Conservation (phyloP, 208 protist genomes). For the Crithidia mellificae region DNA sequence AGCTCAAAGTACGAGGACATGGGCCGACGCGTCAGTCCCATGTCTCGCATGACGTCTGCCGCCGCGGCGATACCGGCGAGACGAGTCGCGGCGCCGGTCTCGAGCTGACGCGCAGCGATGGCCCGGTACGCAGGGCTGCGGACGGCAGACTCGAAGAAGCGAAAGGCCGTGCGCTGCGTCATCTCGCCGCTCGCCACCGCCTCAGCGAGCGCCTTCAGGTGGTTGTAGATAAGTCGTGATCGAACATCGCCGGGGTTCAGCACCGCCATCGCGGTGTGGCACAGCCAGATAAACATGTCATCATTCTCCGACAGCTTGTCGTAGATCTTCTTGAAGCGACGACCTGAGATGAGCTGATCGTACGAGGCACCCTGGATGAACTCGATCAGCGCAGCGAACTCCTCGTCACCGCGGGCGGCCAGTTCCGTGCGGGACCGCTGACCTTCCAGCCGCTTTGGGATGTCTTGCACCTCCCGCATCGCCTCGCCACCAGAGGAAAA, state of each 20-base stretch:
- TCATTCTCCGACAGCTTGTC: constrained; percentile 87
- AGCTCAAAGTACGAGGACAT: constrained; percentile 92
- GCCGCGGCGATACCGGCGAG: constrained; percentile 85
- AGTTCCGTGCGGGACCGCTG: constrained; percentile 70
- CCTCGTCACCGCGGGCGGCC: constrained; percentile 59
- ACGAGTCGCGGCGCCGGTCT: constrained; percentile 79
- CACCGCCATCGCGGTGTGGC: constrained; percentile 91
- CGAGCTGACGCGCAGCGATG: constrained; percentile 79
- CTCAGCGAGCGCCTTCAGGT: constrained; percentile 85
- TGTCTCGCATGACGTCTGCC: constrained; percentile 85
- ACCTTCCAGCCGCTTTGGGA: constrained; percentile 80
- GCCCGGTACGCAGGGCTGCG: constrained; percentile 87
- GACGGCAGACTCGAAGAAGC: constrained; percentile 88
- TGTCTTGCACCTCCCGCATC: constrained; percentile 87
- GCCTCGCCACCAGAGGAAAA: constrained; percentile 88
- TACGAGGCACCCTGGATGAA: constrained; percentile 90
- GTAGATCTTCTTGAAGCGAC: constrained; percentile 88
- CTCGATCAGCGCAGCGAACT: constrained; percentile 86
- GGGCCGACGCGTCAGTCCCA: constrained; percentile 84
- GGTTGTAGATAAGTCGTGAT: constrained; percentile 85
- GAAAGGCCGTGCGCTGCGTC: constrained; percentile 87
- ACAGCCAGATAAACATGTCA: constrained; percentile 92
- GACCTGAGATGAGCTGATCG: constrained; percentile 88
- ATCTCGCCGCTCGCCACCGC: constrained; percentile 85
- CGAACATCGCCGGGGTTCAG: constrained; percentile 90